Conservation (phyloP, 2,329 filamentous ascomycete species). For the Aspergillus pseudoviridinutans region DNA sequence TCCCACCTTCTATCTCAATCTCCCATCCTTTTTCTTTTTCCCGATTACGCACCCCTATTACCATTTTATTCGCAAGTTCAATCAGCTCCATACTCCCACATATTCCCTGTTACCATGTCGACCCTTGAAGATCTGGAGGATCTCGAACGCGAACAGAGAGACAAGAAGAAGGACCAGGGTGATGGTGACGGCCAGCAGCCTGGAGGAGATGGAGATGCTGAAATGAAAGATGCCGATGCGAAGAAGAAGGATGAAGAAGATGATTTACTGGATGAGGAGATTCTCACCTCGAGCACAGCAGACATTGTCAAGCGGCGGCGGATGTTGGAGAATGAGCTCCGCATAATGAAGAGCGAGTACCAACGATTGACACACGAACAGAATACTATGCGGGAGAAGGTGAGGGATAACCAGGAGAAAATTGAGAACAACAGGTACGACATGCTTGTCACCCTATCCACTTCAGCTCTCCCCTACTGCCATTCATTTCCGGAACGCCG, state of each 20-base stretch:
- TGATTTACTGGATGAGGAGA: constrained; percentile 86
- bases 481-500: not conserved
- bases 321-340: constrained; percentile 92
- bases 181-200: constrained; percentile 55
- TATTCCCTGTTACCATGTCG: constrained; percentile 59
- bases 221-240: constrained; percentile 81
- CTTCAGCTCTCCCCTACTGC: not conserved
- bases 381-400: constrained; percentile 93
- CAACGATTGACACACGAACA: constrained; percentile 94
- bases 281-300: constrained; percentile 86
- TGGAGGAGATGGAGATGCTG: constrained; percentile 67
- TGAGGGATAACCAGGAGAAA: constrained; percentile 98
- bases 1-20: constrained; percentile 5
- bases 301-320: constrained; percentile 89
- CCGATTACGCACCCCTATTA: not conserved
- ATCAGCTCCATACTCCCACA: not conserved
- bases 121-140: constrained; percentile 90
- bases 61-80: not conserved
- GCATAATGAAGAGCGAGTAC: constrained; percentile 98
- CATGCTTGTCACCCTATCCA: not conserved
- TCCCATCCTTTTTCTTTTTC: not conserved
- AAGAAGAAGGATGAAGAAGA: constrained; percentile 64
- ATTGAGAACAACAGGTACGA: constrained; percentile 93
- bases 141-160: constrained; percentile 74
- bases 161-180: constrained; percentile 63